phyloP scores from a whole-genome alignment of 345 rosid genomes.

The Adansonia digitata region DNA sequence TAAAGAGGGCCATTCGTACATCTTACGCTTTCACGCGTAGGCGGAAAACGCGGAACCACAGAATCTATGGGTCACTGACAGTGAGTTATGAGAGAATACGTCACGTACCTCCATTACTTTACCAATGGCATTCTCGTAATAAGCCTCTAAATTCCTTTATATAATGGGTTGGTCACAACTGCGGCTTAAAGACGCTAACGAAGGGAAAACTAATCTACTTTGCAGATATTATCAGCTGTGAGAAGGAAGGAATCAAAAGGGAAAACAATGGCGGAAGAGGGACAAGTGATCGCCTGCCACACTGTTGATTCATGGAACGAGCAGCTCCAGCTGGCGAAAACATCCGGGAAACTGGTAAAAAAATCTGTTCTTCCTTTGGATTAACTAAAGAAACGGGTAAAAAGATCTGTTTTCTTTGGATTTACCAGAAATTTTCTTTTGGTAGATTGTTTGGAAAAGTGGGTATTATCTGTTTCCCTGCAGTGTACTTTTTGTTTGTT shows the following conservation, averaged over 20 bases:
- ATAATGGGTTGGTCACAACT: neutral
- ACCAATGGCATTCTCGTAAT: constrained; percentile 7
- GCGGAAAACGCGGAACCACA: neutral
- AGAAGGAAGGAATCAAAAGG: neutral
- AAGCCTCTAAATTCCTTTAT: neutral
- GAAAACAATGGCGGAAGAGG: constrained; percentile 42
- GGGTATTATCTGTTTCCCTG: constrained; percentile 7
- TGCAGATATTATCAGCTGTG: neutral
- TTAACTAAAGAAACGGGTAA: constrained; percentile 41
- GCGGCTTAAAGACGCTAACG: too few species aligned
- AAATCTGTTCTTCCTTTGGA: neutral
- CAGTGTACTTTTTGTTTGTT: constrained; percentile 7
- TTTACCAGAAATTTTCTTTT: neutral
- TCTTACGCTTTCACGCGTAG: neutral
- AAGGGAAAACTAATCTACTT: neutral
- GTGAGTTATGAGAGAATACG: neutral
- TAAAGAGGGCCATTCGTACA: neutral
- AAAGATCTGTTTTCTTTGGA: neutral
- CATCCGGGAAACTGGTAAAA: constrained; percentile 61
- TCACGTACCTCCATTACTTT: neutral
- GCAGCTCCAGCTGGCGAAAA: constrained; percentile 50
- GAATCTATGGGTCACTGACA: neutral
- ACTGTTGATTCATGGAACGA: constrained; percentile 58
- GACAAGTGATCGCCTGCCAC: constrained; percentile 77
- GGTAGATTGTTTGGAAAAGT: neutral